Evolutionary conservation across 75 land plant genomes (phyloP), one percentile per base, ranked within the genome.

Genomic region (Picea glauca): DNA sequence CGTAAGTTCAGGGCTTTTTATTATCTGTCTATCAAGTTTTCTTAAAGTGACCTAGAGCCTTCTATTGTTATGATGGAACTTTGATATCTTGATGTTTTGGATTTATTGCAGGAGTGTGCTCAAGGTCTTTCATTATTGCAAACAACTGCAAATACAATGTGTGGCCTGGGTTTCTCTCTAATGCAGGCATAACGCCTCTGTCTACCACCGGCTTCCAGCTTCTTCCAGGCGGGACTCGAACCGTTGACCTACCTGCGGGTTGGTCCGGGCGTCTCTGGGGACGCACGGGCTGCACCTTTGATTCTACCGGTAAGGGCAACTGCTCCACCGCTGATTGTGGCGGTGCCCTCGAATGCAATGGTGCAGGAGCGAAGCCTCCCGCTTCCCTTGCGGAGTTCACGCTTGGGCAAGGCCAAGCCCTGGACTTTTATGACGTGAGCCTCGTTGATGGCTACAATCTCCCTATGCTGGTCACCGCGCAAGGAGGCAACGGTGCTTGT

Each of bases 361-460:
- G 88, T 61, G 76, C 84, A 1, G 89, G 89, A 6, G 94, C 90
- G 23, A 76, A 73, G 2, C 88, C 94, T 1, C 96, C 96, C 15
- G 91, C 90, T 18, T 87, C 94, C 20, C 76, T 93, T 31, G 87
- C 87, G 6, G 95, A 93, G 81, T 89, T 93, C 82, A 91, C 89
- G 0, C 84, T 93, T 56, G 94, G 91, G 14, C 65, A 58, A 31
- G 88, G 82, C 43, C 85, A 80, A 43, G 76, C 74, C 17, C 77
- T 83, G 30, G 98, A 96, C 58, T 96, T 81, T 82, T 96, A 96
- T 21, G 98, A 96, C 67, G 93, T 96, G 5, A 93, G 96, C 78
- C 81, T 96, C 14, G 98, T 96, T 1, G 98, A 96, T 59, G 98
- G 98, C 13, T 96, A 90, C 84, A 96, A 96, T 76, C 60, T 96